Percentiles rank a stretch among this genome's conserved stretches.
phyloP scores from a whole-genome alignment of 345 rosid genomes.

The Hibiscus trionum region DNA sequence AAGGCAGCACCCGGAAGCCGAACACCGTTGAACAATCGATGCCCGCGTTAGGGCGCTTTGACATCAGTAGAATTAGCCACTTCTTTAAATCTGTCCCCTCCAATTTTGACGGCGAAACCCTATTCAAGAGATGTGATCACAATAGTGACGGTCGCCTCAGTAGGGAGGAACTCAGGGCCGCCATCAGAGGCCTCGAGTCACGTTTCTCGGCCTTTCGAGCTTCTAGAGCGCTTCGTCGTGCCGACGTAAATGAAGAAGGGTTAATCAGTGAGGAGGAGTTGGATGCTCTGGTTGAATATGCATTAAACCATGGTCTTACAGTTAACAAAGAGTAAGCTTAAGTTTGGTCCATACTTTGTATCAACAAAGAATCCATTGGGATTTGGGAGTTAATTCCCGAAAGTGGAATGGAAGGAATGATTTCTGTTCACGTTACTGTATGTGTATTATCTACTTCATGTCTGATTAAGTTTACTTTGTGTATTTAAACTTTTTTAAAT shows the following conservation, averaged over 20 bases:
- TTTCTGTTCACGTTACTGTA: neutral
- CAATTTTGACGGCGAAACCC: neutral
- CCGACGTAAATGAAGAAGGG: neutral
- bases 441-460: neutral
- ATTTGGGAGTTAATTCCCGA: no score
- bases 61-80: neutral
- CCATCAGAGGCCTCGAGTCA: neutral
- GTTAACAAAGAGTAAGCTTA: neutral
- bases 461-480: neutral
- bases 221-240: neutral
- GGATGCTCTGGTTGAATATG: no score
- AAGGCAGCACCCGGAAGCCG: neutral
- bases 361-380: no score
- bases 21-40: neutral
- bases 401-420: neutral
- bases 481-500: no score
- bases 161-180: neutral
- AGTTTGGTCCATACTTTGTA: no score
- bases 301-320: neutral
- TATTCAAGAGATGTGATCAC: neutral
- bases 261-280: no score
- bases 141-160: neutral
- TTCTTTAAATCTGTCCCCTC: neutral
- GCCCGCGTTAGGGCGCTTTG: no score
- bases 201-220: neutral